Evolutionary conservation across 2,329 filamentous ascomycete genomes (phyloP).

Genomic region (Ustilaginoidea virens): DNA sequence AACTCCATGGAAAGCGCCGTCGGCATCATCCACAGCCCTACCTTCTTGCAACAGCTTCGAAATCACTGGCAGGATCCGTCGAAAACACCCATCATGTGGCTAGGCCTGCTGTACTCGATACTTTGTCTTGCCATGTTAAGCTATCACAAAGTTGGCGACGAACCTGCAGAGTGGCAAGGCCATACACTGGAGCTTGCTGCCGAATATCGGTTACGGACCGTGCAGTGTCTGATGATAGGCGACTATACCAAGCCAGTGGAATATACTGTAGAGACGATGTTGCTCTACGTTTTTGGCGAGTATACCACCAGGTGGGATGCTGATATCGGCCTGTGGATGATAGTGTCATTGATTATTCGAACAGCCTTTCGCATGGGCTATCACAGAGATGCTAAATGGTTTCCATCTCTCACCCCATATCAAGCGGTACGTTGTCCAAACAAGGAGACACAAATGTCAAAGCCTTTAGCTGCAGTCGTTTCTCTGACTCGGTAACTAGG

Average conservation of each 20-base stretch:
- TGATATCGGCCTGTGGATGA: constrained; percentile 50
- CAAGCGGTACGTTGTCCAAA: constrained; percentile 48
- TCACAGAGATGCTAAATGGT: constrained; percentile 63
- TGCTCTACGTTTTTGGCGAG: constrained; percentile 63
- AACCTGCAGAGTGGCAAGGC: constrained; percentile 65
- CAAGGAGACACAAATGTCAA: neutral
- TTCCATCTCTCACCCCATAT: constrained; percentile 55
- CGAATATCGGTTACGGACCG: constrained; percentile 55
- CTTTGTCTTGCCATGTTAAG: constrained; percentile 65
- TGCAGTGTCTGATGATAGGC: constrained; percentile 60
- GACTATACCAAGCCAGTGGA: constrained; percentile 64
- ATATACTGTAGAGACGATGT: constrained; percentile 63
- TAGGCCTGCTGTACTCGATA: constrained; percentile 62
- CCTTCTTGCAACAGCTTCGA: constrained; percentile 60
- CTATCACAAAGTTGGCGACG: constrained; percentile 65
- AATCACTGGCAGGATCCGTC: constrained; percentile 56
- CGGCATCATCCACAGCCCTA: constrained; percentile 67
- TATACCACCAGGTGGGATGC: constrained; percentile 60
- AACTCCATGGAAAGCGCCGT: constrained; percentile 61
- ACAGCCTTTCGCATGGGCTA: constrained; percentile 57
- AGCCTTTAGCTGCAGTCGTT: neutral
- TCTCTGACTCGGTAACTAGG: constrained; percentile 20
- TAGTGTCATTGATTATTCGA: constrained; percentile 38
- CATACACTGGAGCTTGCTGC: constrained; percentile 41
- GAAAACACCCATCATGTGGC: constrained; percentile 61